Percentiles rank a stretch among this genome's conserved stretches.
Evolutionary conservation across 495 filamentous ascomycete species (phyloP).

Genomic region (Tuber indicum): DNA sequence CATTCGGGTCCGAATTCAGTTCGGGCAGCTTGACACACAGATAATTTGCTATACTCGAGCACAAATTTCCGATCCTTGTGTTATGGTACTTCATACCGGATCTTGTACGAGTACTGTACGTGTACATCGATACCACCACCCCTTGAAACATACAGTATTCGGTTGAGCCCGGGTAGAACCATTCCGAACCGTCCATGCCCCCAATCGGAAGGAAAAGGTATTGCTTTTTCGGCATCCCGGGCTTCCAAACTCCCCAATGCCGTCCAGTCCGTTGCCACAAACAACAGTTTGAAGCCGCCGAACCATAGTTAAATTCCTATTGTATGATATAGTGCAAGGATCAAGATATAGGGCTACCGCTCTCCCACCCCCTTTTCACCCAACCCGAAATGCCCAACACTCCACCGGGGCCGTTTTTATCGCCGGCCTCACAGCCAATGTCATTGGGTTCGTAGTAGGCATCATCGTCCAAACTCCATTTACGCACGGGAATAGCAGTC

Average conservation of each 20-base stretch:
- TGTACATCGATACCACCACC: neutral
- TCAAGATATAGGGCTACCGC: neutral
- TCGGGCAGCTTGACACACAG: neutral
- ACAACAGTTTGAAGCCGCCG: neutral
- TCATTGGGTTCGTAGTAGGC: conserved; percentile 44
- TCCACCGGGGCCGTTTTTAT: conserved; percentile 41
- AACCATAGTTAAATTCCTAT: neutral
- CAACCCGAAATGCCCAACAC: conserved; percentile 48
- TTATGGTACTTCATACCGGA: neutral
- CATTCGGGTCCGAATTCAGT: neutral
- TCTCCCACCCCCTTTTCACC: conserved; percentile 34
- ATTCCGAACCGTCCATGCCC: neutral
- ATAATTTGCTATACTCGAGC: neutral
- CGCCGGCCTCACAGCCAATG: conserved; percentile 12
- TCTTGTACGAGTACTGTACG: neutral
- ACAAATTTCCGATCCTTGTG: neutral
- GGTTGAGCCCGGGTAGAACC: neutral
- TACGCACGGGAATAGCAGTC: conserved; percentile 54
- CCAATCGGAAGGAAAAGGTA: neutral
- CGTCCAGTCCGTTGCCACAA: neutral
- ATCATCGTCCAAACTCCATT: conserved; percentile 69
- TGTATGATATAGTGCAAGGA: neutral
- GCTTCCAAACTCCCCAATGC: neutral
- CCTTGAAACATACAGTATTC: neutral
- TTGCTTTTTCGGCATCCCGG: conserved; percentile 9